Base-by-base conservation (phyloP, 441 rosid species). In the Iberis amara region DNA sequence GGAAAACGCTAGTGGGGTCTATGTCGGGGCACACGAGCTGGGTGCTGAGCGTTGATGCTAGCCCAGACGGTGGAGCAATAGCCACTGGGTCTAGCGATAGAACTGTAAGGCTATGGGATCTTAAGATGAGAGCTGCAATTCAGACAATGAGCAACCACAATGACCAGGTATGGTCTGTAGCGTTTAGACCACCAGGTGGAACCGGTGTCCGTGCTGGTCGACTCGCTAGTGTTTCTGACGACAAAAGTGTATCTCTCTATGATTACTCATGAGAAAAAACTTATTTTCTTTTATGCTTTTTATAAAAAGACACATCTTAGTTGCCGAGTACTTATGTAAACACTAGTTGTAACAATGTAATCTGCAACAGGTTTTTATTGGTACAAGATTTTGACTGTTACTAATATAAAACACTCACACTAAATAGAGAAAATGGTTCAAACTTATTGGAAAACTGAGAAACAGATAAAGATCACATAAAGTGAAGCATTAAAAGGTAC, bases 21-120 rank as follows among this genome's bases (percentile, higher is more conserved):
- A 78, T 89, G 96, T 89, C 97, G 0, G 97, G 92, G 30, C 95
- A 92, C 63, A 69, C 88, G 7, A 78, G 96, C 66, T 89, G 94
- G 94, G 95, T 92, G 33, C 61, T 89, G 75, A 86, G 95, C 8
- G 86, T 92, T 10, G 97, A 89, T 64, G 92, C 81, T 12, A 86
- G 90, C 73, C 95, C 92, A 1, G 96, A 92, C 45, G 96, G 96
- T 39, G 75, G 74, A 11, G 89, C 92, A 4, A 69, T 89, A 54
- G 96, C 95, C 0, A 86, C 96, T 0, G 99, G 92, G 2, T 92
- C 92, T 1, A 86, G 96, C 55, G 97, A 92, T 66, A 79, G 79
- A 64, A 84, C 94, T 13, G 96, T 84, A 51, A 79, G 79, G 79
- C 79, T 89, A 7, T 86, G 97, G 96, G 99, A 89, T 81, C 79